These are phyloP conservation scores for Heliamphora pulchella DNA, from an alignment of 179 eudicot genomes.

Conservation along the genomic window DNA sequence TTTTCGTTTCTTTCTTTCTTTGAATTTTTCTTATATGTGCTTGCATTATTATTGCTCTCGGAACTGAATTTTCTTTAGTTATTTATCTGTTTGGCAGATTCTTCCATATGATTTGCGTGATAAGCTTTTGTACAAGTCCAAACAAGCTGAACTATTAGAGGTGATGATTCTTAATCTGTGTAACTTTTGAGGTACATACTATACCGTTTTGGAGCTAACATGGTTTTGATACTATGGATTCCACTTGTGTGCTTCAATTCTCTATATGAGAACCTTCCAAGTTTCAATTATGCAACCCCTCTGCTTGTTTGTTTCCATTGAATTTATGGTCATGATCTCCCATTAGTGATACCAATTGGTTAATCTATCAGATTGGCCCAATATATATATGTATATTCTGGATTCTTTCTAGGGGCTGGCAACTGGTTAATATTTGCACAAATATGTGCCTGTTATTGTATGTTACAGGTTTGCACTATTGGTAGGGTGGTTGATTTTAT, in stretches of 20 bases:
- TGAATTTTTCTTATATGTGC: too few relatives aligned
- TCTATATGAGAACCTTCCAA: neutral
- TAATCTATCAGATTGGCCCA: neutral
- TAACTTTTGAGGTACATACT: neutral
- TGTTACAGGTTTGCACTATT: neutral
- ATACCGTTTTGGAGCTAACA: neutral
- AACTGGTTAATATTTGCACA: neutral
- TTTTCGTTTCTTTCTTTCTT: neutral
- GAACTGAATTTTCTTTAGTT: neutral
- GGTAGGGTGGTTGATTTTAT: neutral
- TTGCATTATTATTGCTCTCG: neutral
- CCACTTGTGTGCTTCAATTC: neutral
- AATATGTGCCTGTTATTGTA: neutral
- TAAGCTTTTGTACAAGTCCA: slow-evolving; percentile 26
- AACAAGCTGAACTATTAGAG: slow-evolving; percentile 36
- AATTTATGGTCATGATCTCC: neutral
- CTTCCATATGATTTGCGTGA: slow-evolving; percentile 43
- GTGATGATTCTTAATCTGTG: slow-evolving; percentile 17
- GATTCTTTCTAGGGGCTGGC: neutral
- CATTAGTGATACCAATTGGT: neutral
- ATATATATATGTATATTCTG: neutral
- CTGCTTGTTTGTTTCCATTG: neutral
- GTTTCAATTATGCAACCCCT: neutral
- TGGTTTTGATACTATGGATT: neutral
- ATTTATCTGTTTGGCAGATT: slow-evolving; percentile 27